Conservation (phyloP, 345 rosid genomes). For the Hirschfeldia incana region DNA sequence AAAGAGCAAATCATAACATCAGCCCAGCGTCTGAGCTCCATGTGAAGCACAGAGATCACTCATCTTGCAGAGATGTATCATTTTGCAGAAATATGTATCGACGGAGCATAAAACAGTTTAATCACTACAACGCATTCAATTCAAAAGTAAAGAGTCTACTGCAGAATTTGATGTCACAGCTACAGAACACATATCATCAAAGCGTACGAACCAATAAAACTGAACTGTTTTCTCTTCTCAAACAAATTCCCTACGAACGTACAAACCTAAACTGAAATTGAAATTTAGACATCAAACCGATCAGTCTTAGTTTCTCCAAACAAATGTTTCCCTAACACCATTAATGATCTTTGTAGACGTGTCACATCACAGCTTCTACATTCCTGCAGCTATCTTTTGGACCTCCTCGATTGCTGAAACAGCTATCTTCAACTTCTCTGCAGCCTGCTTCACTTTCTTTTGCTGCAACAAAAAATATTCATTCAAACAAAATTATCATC, state of each 20-base stretch:
- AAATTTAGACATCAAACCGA: constrained; percentile 21
- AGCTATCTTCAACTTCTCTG: constrained; percentile 31
- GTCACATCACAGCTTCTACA: constrained; percentile 21
- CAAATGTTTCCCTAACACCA: constrained; percentile 22
- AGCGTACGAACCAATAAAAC: constrained; percentile 16
- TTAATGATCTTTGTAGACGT: neutral
- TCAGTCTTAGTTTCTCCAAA: constrained; percentile 21
- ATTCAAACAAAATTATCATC: neutral
- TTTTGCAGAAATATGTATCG: neutral
- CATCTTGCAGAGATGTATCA: constrained; percentile 43
- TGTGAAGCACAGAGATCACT: too few species aligned
- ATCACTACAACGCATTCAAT: neutral
- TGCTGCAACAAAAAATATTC: constrained; percentile 22
- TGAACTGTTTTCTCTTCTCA: neutral
- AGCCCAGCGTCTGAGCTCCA: too few species aligned
- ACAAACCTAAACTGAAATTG: constrained; percentile 14
- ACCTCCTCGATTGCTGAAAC: constrained; percentile 25
- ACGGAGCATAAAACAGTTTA: neutral
- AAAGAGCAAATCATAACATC: constrained; percentile 48
- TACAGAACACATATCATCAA: neutral
- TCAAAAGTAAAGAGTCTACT: neutral
- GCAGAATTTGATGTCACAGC: neutral
- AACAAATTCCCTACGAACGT: constrained; percentile 21
- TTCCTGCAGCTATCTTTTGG: constrained; percentile 8
- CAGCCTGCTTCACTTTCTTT: constrained; percentile 38